Evolutionary conservation across 2,329 filamentous ascomycete species (phyloP), one percentile per base, ranked within the genome.

Genomic region (Monosporascus sp.): DNA sequence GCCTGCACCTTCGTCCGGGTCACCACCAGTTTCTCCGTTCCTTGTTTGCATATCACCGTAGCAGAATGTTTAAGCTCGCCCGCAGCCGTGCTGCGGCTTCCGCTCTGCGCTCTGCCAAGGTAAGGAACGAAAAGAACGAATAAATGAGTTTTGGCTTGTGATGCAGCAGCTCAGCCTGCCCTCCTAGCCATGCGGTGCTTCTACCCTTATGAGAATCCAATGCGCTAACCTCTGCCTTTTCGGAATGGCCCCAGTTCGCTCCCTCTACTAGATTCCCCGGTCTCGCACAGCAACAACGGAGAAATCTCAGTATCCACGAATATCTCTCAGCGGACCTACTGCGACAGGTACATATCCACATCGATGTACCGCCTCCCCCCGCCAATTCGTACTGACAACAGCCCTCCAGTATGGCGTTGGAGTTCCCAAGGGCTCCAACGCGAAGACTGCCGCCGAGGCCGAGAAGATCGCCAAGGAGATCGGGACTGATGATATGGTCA

Each of bases 271-370:
- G 80, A 76, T 73, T 82, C 62, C 78, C 89, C 76, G 81, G 85
- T 67, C 73, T 82, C 67, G 81, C 76, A 64, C 82, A 79, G 69
- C 87, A 94, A 76, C 92, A 97, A 77, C 84, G 82, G 76, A 85
- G 94, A 79, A 86, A 88, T 70, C 84, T 99, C 71, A 94, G 90
- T 71, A 96, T 99, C 70, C 94, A 99, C 81, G 94, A 99, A 80
- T 97, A 97, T 79, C 88, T 93, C 69, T 97, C 94, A 66, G 90
- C 91, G 66, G 89, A 92, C 73, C 86, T 99, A 64, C 83, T 99
- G 69, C 89, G 81, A 76, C 71, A 85, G 80, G 83, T 86, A 79
- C 73, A 59, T 50, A 54, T 51, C 51, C 60, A 55, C 54, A 41
- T 57, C 54, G 56, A 58, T 56, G 15, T 20, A 24, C 46, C 49